Evolutionary conservation across 148 eudicot genomes (phyloP), one percentile per base, ranked within the genome.

Genomic region (Chenopodium quinoa): DNA sequence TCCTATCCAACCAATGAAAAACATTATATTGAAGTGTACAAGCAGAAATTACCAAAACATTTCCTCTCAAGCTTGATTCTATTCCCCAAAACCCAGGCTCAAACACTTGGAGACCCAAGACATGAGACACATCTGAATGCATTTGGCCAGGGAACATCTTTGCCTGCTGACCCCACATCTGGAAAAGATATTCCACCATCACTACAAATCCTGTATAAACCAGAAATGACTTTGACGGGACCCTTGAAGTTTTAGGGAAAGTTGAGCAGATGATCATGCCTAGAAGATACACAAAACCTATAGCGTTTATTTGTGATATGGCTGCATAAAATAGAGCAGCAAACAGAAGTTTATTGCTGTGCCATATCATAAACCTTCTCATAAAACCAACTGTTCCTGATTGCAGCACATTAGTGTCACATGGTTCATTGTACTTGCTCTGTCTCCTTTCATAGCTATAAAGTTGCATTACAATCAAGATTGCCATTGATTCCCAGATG

Each of bases 361-460:
- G 99, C 98, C 99, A 96, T 80, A 94, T 89, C 78, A 96, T 85
- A 86, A 96, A 84, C 81, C 99, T 91, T 87, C 86, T 92, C 63
- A 88, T 60, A 81, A 96, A 94, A 74, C 92, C 93, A 81, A 92
- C 77, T 48, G 86, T 46, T 68, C 97, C 98, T 47, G 89, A 70
- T 78, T 89, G 91, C 87, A 88, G 78, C 66, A 89, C 84, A 56
- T 86, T 88, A 75, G 80, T 79, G 63, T 90, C 88, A 85, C 83
- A 89, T 63, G 86, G 85, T 20, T 79, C 83, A 8, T 32, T 74
- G 79, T 78, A 79, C 83, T 88, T 94, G 94, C 93, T 96, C 85
- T 96, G 93, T 82, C 98, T 90, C 84, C 99, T 89, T 86, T 94
- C 99, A 60, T 96, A 96, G 87, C 98, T 96, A 85, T 94, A 96